Conservation (phyloP, 1,139 yeast genomes). For the Geotrichum aggregatum region DNA sequence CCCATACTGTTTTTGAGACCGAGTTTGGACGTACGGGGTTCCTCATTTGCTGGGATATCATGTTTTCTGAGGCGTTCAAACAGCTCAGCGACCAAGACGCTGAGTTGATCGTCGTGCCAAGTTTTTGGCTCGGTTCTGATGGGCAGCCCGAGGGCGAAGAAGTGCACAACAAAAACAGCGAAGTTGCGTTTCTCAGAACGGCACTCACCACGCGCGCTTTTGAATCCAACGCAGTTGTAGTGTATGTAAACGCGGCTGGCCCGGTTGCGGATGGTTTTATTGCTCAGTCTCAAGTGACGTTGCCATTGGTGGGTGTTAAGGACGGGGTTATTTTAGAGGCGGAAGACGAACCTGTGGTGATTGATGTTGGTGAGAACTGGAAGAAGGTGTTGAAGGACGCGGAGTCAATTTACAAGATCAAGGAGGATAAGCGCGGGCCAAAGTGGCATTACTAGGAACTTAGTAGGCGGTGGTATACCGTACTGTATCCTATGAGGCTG, state of each 20-base stretch:
- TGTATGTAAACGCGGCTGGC: constrained; percentile 26
- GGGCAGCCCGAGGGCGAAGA: constrained; percentile 19
- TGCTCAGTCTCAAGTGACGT: constrained; percentile 21
- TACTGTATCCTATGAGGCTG: too few relatives aligned
- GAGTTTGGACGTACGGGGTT: constrained; percentile 26
- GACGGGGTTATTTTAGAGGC: constrained; percentile 8
- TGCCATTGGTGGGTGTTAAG: constrained; percentile 19
- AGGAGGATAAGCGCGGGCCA: constrained; percentile 20
- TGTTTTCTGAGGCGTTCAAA: constrained; percentile 26
- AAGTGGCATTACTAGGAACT: constrained; percentile 25
- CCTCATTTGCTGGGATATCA: constrained; percentile 27
- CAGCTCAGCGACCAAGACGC: constrained; percentile 23
- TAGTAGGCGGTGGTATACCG: too few relatives aligned
- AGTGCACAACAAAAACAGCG: constrained; percentile 23
- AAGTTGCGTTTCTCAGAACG: constrained; percentile 20
- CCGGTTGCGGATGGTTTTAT: constrained; percentile 14
- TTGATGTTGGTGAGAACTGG: constrained; percentile 21
- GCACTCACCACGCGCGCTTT: constrained; percentile 25
- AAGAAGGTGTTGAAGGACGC: constrained; percentile 21
- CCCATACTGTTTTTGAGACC: constrained; percentile 24
- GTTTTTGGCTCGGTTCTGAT: constrained; percentile 24
- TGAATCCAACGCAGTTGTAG: constrained; percentile 23
- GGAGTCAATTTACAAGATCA: constrained; percentile 23
- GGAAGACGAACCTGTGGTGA: constrained; percentile 7
- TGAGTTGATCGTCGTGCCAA: constrained; percentile 25